Conservation (phyloP, 1,284 basidiomycete genomes). For the Grifola frondosa region DNA sequence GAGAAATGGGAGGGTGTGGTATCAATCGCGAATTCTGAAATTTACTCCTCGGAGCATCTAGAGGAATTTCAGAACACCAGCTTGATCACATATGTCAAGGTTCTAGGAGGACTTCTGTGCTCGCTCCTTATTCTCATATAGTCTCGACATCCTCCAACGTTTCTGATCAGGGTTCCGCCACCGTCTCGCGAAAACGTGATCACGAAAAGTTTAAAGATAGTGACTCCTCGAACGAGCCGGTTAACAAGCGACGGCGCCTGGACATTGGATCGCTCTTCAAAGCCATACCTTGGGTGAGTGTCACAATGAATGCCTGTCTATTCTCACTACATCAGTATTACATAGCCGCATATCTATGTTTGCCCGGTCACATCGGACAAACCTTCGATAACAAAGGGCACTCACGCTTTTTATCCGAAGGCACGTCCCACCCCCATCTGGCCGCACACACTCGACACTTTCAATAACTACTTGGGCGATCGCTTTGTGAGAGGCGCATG, state of each 20-base stretch:
- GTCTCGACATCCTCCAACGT: not conserved
- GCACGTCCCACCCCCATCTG: conserved; percentile 38
- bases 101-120: not conserved
- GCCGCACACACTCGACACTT: conserved; percentile 39
- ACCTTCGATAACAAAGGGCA: not conserved
- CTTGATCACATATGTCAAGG: not conserved
- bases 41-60: conserved; percentile 13
- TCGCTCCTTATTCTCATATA: conserved; percentile 5
- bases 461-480: conserved; percentile 27
- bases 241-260: conserved; percentile 11
- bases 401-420: conserved; percentile 2
- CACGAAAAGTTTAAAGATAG: too few species aligned
- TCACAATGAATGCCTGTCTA: not conserved
- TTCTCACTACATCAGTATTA: not conserved
- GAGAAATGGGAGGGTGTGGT: conserved; percentile 14
- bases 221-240: not conserved
- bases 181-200: not conserved
- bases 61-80: conserved; percentile 19
- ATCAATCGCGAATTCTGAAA: conserved; percentile 8
- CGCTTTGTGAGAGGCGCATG: conserved; percentile 50
- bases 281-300: conserved; percentile 11
- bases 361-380: conserved; percentile 1
- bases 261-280: conserved; percentile 5
- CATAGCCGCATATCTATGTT: conserved; percentile 20
- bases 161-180: too few species aligned